Evolutionary conservation across 495 filamentous ascomycete species (phyloP).

Genomic region (Corynascus novoguineensis): DNA sequence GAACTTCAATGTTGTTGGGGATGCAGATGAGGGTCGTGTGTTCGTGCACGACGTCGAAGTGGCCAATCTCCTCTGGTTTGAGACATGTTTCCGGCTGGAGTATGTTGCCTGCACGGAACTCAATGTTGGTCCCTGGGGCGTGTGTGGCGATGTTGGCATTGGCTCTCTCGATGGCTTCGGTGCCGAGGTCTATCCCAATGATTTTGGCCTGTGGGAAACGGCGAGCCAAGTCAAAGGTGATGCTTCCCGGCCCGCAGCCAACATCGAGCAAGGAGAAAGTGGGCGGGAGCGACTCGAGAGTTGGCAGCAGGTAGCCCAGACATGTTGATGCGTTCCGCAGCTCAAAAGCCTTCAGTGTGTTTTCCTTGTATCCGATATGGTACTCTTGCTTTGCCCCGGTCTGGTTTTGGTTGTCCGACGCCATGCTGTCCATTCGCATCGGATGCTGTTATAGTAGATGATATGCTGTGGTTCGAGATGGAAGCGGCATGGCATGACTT

Average conservation of each 20-base stretch:
- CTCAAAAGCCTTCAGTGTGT: conserved; percentile 12
- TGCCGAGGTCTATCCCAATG: conserved; percentile 8
- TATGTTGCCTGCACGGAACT: conserved; percentile 12
- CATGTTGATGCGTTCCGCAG: conserved; percentile 12
- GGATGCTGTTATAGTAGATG: too few species aligned
- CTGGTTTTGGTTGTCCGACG: conserved; percentile 4
- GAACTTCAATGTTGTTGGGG: conserved; percentile 16
- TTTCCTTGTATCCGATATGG: conserved; percentile 14
- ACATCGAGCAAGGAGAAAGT: conserved; percentile 13
- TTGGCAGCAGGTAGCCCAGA: conserved; percentile 12
- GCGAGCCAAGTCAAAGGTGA: conserved; percentile 12
- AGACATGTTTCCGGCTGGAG: conserved; percentile 10
- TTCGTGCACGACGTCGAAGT: conserved; percentile 16
- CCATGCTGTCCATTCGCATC: background rate
- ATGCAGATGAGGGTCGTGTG: conserved; percentile 14
- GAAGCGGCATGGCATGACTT: too few species aligned
- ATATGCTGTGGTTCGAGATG: too few species aligned
- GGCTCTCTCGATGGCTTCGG: conserved; percentile 7
- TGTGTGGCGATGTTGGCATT: conserved; percentile 9
- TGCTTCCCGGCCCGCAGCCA: conserved; percentile 14
- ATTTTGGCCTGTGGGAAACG: conserved; percentile 13
- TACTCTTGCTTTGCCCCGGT: conserved; percentile 4
- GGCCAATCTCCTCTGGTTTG: background rate
- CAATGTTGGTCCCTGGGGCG: conserved; percentile 7
- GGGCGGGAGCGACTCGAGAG: conserved; percentile 10